A percentile compares a stretch with the other conserved stretches of the same genome.
These are phyloP conservation scores for Cylindrotheca closterium DNA, from an alignment of 108 stramenopile species.

Conservation along the genomic window DNA sequence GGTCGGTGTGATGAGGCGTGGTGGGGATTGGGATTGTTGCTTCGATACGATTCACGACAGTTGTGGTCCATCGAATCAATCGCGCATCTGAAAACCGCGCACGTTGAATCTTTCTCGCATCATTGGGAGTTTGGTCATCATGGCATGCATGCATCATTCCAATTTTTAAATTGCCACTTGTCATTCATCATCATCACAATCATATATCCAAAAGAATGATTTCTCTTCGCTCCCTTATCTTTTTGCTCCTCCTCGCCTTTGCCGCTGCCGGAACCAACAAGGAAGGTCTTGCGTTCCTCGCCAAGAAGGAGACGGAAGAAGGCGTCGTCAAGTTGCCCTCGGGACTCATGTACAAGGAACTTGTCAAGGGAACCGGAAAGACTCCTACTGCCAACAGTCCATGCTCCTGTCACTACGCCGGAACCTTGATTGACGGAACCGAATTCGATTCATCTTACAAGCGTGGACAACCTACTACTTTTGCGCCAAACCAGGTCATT, in stretches of 20 bases:
- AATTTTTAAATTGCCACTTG: no score
- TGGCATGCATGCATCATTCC: no score
- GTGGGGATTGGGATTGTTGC: neutral
- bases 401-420: slow-evolving; percentile 88
- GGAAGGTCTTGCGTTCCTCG: slow-evolving; percentile 72
- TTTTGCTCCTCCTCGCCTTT: slow-evolving; percentile 31
- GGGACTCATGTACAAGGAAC: slow-evolving; percentile 83
- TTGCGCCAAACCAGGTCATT: slow-evolving; percentile 95
- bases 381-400: slow-evolving; percentile 61
- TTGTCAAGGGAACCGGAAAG: slow-evolving; percentile 53
- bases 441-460: slow-evolving; percentile 91
- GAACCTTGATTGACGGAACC: slow-evolving; percentile 89
- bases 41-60: neutral
- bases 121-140: no score
- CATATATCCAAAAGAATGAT: no score
- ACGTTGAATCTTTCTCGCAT: slow-evolving; percentile 8
- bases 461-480: slow-evolving; percentile 79
- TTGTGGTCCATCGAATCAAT: neutral
- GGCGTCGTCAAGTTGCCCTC: slow-evolving; percentile 59
- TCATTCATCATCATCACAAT: no score
- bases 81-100: neutral
- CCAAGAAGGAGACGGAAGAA: slow-evolving; percentile 72
- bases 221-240: slow-evolving; percentile 39
- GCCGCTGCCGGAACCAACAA: slow-evolving; percentile 62
- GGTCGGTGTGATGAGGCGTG: neutral